Evolutionary conservation across 2,329 filamentous ascomycete species (phyloP).

Genomic region (Neofusicoccum ribis): DNA sequence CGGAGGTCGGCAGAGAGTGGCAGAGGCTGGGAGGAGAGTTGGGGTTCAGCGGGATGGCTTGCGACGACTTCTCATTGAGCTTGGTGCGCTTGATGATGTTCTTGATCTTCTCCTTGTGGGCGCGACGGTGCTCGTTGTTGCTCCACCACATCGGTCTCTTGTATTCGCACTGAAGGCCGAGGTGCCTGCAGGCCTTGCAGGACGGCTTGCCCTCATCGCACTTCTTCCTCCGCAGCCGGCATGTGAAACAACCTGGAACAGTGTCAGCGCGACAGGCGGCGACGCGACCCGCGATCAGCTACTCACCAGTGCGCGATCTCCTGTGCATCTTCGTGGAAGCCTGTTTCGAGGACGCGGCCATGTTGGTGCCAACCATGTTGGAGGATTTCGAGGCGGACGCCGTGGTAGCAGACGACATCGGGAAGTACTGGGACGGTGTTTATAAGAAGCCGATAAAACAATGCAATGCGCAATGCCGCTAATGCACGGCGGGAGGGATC

Average conservation of each 20-base stretch:
- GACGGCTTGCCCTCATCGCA: constrained; percentile 67
- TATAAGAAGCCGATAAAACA: constrained; percentile 42
- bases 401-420: constrained; percentile 41
- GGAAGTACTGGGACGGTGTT: constrained; percentile 45
- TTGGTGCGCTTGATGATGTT: constrained; percentile 97
- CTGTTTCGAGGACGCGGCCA: constrained; percentile 56
- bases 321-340: constrained; percentile 85
- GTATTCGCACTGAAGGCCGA: constrained; percentile 90
- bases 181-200: constrained; percentile 65
- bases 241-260: constrained; percentile 64
- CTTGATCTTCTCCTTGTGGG: constrained; percentile 95
- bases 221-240: constrained; percentile 67
- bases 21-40: constrained; percentile 75
- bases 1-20: constrained; percentile 78
- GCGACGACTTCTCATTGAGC: constrained; percentile 78
- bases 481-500: constrained; percentile 42
- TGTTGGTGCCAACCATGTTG: constrained; percentile 53
- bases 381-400: constrained; percentile 44
- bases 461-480: constrained; percentile 41
- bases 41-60: constrained; percentile 48
- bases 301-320: constrained; percentile 83
- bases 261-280: constrained; percentile 32
- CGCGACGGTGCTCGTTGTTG: constrained; percentile 80
- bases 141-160: constrained; percentile 97
- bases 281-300: background rate